phyloP scores from a whole-genome alignment of 176 grass and related monocot genomes.

The maize (Zea mays) region Zm-B73-REFERENCE-NAM-5.0 NC_050105.1:115766001-115766500 shows the following conservation, averaged over 20 bases:
- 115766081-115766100: constrained; percentile 38
- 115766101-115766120: constrained; percentile 31
- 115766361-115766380: too few relatives aligned
- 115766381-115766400: background rate
- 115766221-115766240: too few relatives aligned
- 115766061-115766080: background rate
- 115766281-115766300: constrained; percentile 38
- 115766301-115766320: constrained; percentile 47
- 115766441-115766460: background rate
- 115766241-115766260: background rate
- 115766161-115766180: background rate
- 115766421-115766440: background rate
- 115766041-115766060: background rate
- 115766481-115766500: background rate
- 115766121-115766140: constrained; percentile 63
- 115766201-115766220: constrained; percentile 15
- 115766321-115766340: constrained; percentile 23
- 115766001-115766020: too few relatives aligned
- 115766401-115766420: too few relatives aligned
- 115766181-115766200: constrained; percentile 42
- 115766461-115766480: background rate
- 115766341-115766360: too few relatives aligned
- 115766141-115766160: constrained; percentile 18
- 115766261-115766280: constrained; percentile 44
- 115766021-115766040: background rate